Evolutionary conservation across 768 basidiomycete species (phyloP), one percentile per base, ranked within the genome.

Genomic region (Grammothele lineata): DNA sequence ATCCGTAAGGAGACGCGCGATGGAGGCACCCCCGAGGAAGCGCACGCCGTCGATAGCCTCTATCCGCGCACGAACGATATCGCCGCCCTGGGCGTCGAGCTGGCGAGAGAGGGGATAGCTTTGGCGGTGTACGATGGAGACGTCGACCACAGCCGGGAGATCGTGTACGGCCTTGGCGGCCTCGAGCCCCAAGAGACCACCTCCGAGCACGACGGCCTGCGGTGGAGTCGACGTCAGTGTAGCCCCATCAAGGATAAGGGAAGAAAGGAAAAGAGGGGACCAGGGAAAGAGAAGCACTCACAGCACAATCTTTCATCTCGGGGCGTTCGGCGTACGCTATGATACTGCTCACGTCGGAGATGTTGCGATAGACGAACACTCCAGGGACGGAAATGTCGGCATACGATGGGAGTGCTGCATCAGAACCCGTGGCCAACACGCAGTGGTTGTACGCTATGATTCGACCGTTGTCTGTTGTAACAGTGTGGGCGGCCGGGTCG

Each of bases 81-180:
- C 76, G 22, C 81, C 80, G 4, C 77, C 80, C 4, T 76, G 74
- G 2, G 65, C 64, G 44, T 81, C 80, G 5, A 81, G 70, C 51
- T 81, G 80, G 18, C 80, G 75, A 43, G 80, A 80, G 38, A 81
- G 66, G 0, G 80, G 77, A 55, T 70, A 79, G 0, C 57, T 65
- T 46, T 71, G 69, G 3, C 80, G 71, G 53, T 80, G 77, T 23
- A 80, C 61, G 51, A 81, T 81, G 24, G 70, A 64, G 11, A 79
- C 80, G 35, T 75, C 60, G 8, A 66, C 62, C 44, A 80, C 66
- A 1, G 69, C 67, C 19, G 64, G 54, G 17, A 85, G 65, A 60
- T 87, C 85, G 55, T 78, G 77, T 6, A 78, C 70, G 0, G 84
- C 85, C 57, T 87, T 87, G 3, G 85, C 86, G 3, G 85, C 84